Evolutionary conservation across 306 rosid species (phyloP), one percentile per base, ranked within the genome.

Genomic region (Comarum palustre): DNA sequence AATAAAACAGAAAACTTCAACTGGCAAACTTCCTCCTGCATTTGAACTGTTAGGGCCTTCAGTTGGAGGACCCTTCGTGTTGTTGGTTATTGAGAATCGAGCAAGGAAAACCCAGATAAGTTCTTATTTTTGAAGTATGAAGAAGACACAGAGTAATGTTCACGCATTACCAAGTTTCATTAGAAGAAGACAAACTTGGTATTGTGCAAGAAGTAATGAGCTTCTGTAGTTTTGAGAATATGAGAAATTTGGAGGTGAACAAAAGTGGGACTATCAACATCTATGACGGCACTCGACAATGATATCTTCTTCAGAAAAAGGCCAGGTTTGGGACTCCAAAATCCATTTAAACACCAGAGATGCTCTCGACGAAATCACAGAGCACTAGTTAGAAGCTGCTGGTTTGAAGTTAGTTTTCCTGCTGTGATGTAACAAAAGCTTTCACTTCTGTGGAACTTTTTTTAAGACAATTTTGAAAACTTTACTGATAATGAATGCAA

Each of bases 81-180:
- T 63, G n/a, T n/a, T n/a, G 78, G 83, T 25, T 84, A 86, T 17
- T 86, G 81, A 85, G 78, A 79, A 17, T 83, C 79, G 11, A 81
- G 88, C 75, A 39, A 17, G 19, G 86, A 70, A 22, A 79, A 31
- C 10, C 78, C 88, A 1, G 6, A 80, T n/a, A n/a, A n/a, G n/a
- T n/a, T 82, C 31, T 4, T 88, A 47, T 86, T 88, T 78, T 57
- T 88, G 22, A 80, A 73, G 78, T 86, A 84, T 16, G 89, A 88
- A 73, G 86, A 66, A 8, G 81, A 84, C n/a, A n/a, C 10, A 2
- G 6, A 27, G 0, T 24, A 11, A 6, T 46, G 12, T 3, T 82
- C 15, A 27, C 70, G n/a, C 75, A 68, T 36, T 11, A 14, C 13
- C 69, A 76, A 2, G 42, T 62, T 60, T 65, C 77, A 4, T n/a